Evolutionary conservation across 2,329 filamentous ascomycete genomes (phyloP), one percentile per base, ranked within the genome.

Genomic region (Clarireedia homoeocarpa): DNA sequence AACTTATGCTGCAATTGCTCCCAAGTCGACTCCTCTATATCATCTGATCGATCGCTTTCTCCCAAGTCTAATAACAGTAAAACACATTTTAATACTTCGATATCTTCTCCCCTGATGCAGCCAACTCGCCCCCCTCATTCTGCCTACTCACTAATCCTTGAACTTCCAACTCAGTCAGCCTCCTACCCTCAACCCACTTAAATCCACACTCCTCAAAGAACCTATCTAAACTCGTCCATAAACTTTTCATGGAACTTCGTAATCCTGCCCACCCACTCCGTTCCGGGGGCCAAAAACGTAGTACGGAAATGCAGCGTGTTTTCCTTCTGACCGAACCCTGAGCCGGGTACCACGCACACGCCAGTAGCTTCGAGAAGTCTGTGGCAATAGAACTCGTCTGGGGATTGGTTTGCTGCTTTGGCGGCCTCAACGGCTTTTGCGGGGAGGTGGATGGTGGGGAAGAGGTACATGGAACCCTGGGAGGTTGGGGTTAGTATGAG

Each of bases 401-500:
- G 75, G 12, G 79, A 76, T 68, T 88, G 87, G 66, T 83, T 84
- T 71, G 91, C 88, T 59, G 85, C 75, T 67, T 77, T 72, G 38
- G 94, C 94, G 15, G 88, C 89, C 62, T 86, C 85, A 60, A 85
- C 73, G 42, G 91, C 94, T 74, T 89, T 89, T 24, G 74, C 65
- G 1, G 94, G 83, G 24, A 99, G 77, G 36, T 77, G 83, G 74
- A 99, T 95, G 65, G 89, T 94, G 24, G 94, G 94, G 83, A 97
- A 99, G 67, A 99, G 87, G 77, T 99, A 99, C 94, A 99, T 99
- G 70, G 88, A 86, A 59, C 94, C 94, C 80, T 96, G 62, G n/a
- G 34, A 6, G 17, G 15, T 20, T 12, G 42, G 48, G 46, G 3
- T 44, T 36, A 20, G 9, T 36, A 26, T 17, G 36, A 49, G 27